phyloP scores from a whole-genome alignment of 2,329 filamentous ascomycete genomes.

The Fusarium cicatricum region DNA sequence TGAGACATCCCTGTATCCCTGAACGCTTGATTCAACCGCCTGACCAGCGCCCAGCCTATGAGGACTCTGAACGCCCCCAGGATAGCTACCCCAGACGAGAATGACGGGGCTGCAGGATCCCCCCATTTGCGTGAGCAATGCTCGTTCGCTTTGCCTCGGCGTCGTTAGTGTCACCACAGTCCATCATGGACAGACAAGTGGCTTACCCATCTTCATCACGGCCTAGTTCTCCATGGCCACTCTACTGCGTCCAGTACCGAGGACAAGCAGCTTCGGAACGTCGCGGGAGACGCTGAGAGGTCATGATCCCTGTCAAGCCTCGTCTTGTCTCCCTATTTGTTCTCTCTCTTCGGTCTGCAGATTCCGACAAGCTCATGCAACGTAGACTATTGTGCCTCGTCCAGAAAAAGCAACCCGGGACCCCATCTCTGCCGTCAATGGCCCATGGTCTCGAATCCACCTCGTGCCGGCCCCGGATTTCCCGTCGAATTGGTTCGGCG shows the following conservation, averaged over 20 bases:
- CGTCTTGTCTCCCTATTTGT: background rate
- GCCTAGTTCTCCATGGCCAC: background rate
- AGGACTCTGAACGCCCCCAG: constrained; percentile 19
- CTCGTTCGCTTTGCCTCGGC: constrained; percentile 12
- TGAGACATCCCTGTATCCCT: constrained; percentile 29
- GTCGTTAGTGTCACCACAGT: background rate
- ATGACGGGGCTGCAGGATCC: constrained; percentile 10
- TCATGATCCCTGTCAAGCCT: too few species aligned
- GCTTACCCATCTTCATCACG: constrained; percentile 3
- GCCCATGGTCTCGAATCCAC: background rate
- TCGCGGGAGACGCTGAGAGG: background rate
- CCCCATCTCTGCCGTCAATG: constrained; percentile 5
- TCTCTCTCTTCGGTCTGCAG: too few species aligned
- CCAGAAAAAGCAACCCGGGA: constrained; percentile 32
- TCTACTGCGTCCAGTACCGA: too few species aligned
- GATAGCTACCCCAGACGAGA: constrained; percentile 37
- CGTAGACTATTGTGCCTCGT: constrained; percentile 8
- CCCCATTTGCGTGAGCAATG: background rate
- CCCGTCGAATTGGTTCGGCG: constrained; percentile 41
- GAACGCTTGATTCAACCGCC: constrained; percentile 42
- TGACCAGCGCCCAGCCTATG: constrained; percentile 37
- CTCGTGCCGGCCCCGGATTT: constrained; percentile 40
- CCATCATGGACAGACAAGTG: background rate
- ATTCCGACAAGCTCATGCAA: too few species aligned
- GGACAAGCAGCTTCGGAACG: background rate